Percentiles rank a stretch among this genome's conserved stretches.
Evolutionary conservation across 306 rosid species (phyloP).

Genomic region (Cajanus cajan): DNA sequence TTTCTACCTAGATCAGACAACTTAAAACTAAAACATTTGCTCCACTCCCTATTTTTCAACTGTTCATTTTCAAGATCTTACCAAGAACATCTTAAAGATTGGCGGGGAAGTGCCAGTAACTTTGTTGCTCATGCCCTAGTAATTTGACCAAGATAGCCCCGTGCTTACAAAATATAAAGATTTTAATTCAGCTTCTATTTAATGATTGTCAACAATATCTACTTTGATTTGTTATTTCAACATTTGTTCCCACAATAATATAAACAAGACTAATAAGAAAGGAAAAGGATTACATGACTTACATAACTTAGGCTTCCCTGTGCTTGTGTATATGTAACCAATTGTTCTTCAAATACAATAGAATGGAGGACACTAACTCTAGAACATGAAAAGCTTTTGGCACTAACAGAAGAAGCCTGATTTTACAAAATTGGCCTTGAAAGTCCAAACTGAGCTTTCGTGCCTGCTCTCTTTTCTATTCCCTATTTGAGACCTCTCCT

Average conservation of each 20-base stretch:
- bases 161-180: not conserved
- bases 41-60: not conserved
- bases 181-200: not conserved
- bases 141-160: not conserved
- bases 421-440: not conserved
- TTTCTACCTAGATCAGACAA: not conserved
- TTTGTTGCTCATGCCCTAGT: not conserved
- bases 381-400: constrained; percentile 8
- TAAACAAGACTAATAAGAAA: not conserved
- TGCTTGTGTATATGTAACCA: not conserved
- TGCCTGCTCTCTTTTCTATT: not conserved
- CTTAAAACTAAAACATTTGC: not conserved
- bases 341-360: constrained; percentile 1
- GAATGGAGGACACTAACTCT: constrained; percentile 13
- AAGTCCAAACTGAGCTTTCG: not conserved
- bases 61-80: not conserved
- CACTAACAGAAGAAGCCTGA: not conserved
- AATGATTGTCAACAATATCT: not conserved
- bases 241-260: not conserved
- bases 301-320: not conserved
- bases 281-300: not conserved
- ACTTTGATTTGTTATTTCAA: not conserved
- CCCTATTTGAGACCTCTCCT: not conserved
- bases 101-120: not conserved
- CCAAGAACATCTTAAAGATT: not conserved